A percentile compares a stretch with the other conserved stretches of the same genome.
Conservation (phyloP, 176 grass and related monocot species). For the Aegilops sharonensis region DNA sequence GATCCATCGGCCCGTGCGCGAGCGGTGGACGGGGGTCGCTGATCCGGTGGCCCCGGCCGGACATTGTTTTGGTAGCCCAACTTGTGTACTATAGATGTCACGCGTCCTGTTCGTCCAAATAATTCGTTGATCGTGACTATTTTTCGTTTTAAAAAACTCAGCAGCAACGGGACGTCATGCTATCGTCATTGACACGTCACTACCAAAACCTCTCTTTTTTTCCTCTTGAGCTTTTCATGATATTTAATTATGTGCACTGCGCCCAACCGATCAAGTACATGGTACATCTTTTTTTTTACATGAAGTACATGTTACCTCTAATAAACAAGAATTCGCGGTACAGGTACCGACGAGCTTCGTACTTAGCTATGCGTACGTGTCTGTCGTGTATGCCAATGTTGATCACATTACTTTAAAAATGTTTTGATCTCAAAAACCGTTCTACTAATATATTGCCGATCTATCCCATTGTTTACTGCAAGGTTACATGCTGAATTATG, state of each 20-base stretch:
- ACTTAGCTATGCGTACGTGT: background rate
- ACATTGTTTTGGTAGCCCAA: conserved; percentile 4
- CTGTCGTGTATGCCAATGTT: background rate
- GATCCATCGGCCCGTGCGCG: conserved; percentile 22
- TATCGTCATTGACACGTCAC: conserved; percentile 33
- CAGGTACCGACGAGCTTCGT: background rate
- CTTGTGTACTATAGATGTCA: background rate
- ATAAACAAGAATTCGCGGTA: conserved; percentile 10
- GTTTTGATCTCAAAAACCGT: background rate
- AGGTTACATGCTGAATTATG: background rate
- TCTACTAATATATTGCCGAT: background rate
- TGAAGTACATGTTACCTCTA: conserved; percentile 22
- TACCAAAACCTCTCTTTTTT: background rate
- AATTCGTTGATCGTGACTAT: background rate
- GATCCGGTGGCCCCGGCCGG: background rate
- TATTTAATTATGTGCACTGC: background rate
- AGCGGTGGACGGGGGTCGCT: background rate
- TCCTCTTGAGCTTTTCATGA: background rate
- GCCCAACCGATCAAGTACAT: background rate
- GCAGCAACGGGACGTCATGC: conserved; percentile 22
- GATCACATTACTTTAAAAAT: background rate
- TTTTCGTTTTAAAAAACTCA: background rate
- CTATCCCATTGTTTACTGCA: background rate
- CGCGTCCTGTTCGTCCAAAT: conserved; percentile 42
- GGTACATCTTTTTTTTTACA: too few relatives aligned